phyloP scores from a whole-genome alignment of 257 asterid genomes.

The Capsicum pubescens region DNA sequence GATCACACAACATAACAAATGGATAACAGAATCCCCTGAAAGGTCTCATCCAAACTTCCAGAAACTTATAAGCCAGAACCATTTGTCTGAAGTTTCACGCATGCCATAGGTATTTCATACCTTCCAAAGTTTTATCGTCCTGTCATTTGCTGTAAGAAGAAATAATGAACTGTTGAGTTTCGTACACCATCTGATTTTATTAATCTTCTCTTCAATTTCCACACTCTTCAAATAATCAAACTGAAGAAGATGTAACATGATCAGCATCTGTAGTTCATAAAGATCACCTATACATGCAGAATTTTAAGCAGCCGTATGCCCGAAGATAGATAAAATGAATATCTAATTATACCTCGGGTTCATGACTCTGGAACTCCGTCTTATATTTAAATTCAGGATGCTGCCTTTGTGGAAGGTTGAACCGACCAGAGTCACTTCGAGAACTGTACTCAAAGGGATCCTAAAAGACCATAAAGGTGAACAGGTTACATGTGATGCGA shows the following conservation, averaged over 20 bases:
- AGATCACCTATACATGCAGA: background rate
- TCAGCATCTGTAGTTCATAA: conserved; percentile 35
- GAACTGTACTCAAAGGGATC: conserved; percentile 47
- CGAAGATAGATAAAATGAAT: conserved; percentile 9
- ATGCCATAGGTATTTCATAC: conserved; percentile 44
- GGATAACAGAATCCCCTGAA: conserved; percentile 4
- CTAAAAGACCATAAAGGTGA: conserved; percentile 45
- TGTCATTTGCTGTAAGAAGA: conserved; percentile 74
- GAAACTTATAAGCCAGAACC: conserved; percentile 14
- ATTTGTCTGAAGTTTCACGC: background rate
- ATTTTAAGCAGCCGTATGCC: background rate
- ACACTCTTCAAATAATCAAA: conserved; percentile 85
- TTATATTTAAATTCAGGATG: conserved; percentile 69
- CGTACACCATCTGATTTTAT: conserved; percentile 66
- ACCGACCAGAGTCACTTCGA: conserved; percentile 60
- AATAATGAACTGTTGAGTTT: conserved; percentile 59
- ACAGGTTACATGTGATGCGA: background rate
- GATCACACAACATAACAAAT: background rate
- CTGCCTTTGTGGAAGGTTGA: conserved; percentile 47
- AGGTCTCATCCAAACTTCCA: background rate
- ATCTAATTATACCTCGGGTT: conserved; percentile 67
- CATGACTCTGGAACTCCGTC: conserved; percentile 94
- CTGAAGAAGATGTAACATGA: conserved; percentile 46
- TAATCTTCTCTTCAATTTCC: conserved; percentile 89
- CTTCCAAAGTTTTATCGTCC: conserved; percentile 91